These are phyloP conservation scores for Posidonia australis DNA, from an alignment of 106 monocot genomes.

Conservation along the genomic window DNA sequence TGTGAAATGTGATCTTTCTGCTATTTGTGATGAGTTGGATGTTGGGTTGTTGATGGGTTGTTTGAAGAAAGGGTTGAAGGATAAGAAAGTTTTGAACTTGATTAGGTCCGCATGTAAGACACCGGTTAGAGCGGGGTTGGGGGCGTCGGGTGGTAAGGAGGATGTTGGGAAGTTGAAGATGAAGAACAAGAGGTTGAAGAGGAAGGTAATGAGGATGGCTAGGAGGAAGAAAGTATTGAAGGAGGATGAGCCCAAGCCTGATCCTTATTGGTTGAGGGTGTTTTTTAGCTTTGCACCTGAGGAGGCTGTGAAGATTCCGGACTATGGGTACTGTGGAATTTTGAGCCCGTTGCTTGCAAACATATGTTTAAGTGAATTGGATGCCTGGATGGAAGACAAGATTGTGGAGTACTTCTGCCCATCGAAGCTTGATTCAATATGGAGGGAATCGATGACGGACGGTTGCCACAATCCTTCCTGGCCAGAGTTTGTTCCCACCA, in stretches of 20 bases:
- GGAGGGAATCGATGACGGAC: conserved; percentile 64
- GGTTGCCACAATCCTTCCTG: conserved; percentile 87
- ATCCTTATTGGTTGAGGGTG: conserved; percentile 86
- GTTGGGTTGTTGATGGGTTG: conserved; percentile 32
- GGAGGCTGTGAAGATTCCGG: conserved; percentile 45
- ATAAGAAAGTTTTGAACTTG: conserved; percentile 47
- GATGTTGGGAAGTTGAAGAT: conserved; percentile 24
- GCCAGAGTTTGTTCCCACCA: conserved; percentile 88
- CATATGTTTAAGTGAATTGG: conserved; percentile 63
- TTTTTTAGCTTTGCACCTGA: conserved; percentile 71
- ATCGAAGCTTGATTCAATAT: conserved; percentile 71
- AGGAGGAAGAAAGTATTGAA: conserved; percentile 82
- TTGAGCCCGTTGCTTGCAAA: conserved; percentile 81
- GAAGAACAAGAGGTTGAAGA: conserved; percentile 67
- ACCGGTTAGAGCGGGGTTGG: conserved; percentile 13
- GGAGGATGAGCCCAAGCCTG: conserved; percentile 86
- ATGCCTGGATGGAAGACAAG: conserved; percentile 72
- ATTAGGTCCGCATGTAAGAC: conserved; percentile 42
- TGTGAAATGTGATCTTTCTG: conserved; percentile 49
- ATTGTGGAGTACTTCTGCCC: conserved; percentile 52
- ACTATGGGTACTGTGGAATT: conserved; percentile 74
- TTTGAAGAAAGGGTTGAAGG: conserved; percentile 39
- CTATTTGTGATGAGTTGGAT: conserved; percentile 26
- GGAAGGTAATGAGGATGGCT: conserved; percentile 53
- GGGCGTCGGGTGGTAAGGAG: background rate